Evolutionary conservation across 1,284 basidiomycete species (phyloP).

Genomic region (Puccinia hordei): DNA sequence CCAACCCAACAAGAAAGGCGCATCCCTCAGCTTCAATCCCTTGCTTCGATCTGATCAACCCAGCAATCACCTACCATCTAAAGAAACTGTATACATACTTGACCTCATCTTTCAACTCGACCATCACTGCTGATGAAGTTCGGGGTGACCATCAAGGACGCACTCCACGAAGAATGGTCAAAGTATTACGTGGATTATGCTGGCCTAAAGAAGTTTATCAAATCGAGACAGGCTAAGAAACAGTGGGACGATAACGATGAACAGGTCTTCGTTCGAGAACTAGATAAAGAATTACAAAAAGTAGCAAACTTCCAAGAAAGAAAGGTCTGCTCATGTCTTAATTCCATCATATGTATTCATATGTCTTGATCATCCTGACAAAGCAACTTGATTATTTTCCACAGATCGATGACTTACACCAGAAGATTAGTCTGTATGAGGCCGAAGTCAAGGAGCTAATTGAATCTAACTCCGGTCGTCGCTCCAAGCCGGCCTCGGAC

Average conservation of each 20-base stretch:
- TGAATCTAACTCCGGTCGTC: constrained; percentile 59
- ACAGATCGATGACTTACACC: constrained; percentile 82
- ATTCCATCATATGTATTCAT: background rate
- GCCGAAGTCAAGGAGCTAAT: constrained; percentile 76
- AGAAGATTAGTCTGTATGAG: constrained; percentile 78
- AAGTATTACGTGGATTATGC: constrained; percentile 83
- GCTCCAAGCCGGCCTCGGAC: constrained; percentile 57
- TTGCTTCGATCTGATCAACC: background rate
- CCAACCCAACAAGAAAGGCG: no score
- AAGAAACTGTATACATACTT: background rate
- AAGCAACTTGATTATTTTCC: constrained; percentile 54
- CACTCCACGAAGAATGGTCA: constrained; percentile 84
- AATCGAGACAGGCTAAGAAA: constrained; percentile 63
- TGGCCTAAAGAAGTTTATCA: constrained; percentile 82
- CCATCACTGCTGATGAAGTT: constrained; percentile 51
- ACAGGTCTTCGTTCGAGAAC: constrained; percentile 35
- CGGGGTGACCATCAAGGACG: constrained; percentile 65
- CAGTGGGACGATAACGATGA: constrained; percentile 53
- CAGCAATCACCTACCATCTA: no score
- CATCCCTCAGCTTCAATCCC: no score
- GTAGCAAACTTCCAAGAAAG: constrained; percentile 47
- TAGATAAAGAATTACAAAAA: constrained; percentile 37
- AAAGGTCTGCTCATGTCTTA: constrained; percentile 25
- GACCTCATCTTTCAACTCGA: constrained; percentile 5
- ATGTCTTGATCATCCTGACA: background rate